Conservation (phyloP, 108 stramenopile species). For the Ochromonas danica region DNA sequence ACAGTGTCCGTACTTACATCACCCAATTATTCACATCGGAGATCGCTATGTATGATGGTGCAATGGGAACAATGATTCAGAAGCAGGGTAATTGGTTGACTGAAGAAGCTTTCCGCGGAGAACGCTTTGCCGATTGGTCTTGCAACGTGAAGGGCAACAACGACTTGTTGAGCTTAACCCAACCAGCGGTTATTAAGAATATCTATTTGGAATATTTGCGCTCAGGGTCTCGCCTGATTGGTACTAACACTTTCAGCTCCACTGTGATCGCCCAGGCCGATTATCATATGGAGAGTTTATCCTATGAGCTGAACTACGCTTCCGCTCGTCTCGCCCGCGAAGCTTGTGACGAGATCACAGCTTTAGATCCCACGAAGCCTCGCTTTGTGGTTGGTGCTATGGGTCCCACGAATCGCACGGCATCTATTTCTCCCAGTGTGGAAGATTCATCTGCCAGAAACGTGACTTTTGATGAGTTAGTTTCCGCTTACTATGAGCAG, state of each 20-base stretch:
- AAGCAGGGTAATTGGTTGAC: slow-evolving; percentile 20
- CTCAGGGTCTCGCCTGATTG: slow-evolving; percentile 85
- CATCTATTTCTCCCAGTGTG: slow-evolving; percentile 89
- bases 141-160: slow-evolving; percentile 96
- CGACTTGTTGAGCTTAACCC: slow-evolving; percentile 90
- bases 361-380: slow-evolving; percentile 84
- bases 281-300: slow-evolving; percentile 91
- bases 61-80: slow-evolving; percentile 38
- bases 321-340: slow-evolving; percentile 84
- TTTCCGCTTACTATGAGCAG: slow-evolving; percentile 91
- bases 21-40: slow-evolving; percentile 72
- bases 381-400: slow-evolving; percentile 95
- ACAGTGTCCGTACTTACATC: slow-evolving; percentile 81
- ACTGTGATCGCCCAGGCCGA: slow-evolving; percentile 98
- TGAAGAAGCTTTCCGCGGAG: slow-evolving; percentile 63
- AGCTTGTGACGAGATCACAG: slow-evolving; percentile 91
- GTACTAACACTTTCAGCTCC: slow-evolving; percentile 96
- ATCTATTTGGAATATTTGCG: slow-evolving; percentile 90
- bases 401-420: slow-evolving; percentile 96
- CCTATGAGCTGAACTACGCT: slow-evolving; percentile 91
- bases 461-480: slow-evolving; percentile 97
- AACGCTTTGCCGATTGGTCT: slow-evolving; percentile 66
- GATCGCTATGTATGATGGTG: slow-evolving; percentile 50
- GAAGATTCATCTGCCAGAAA: slow-evolving; percentile 89
- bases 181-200: slow-evolving; percentile 87